Percentiles rank a stretch among this genome's conserved stretches.
These are phyloP conservation scores for Scenedesmus sp. DNA, from an alignment of 163 green algal genomes.

Conservation along the genomic window DNA sequence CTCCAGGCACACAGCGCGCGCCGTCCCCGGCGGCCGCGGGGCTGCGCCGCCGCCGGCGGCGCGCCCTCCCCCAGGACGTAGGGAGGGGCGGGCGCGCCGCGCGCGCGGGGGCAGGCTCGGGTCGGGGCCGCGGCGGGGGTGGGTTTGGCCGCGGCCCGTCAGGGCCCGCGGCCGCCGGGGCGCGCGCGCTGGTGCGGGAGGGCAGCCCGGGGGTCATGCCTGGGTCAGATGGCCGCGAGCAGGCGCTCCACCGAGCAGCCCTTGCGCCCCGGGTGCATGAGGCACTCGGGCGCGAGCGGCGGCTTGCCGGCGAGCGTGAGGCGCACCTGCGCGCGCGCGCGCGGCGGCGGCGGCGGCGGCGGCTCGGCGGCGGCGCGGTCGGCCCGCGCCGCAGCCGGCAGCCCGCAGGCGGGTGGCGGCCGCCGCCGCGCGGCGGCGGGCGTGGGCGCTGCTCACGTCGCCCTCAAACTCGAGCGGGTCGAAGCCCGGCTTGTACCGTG, in stretches of 20 bases:
- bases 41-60: too few species aligned
- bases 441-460: constrained; percentile 78
- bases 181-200: not conserved
- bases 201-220: too few species aligned
- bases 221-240: too few species aligned
- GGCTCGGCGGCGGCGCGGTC: too few species aligned
- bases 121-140: constrained; percentile 19
- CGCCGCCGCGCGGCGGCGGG: too few species aligned
- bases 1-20: too few species aligned
- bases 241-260: constrained; percentile 78
- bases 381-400: not conserved
- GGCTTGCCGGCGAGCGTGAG: constrained; percentile 68
- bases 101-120: not conserved
- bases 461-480: constrained; percentile 82
- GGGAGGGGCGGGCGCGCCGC: constrained; percentile 4
- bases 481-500: constrained; percentile 77
- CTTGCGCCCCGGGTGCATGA: constrained; percentile 75
- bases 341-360: too few species aligned
- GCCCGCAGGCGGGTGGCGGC: too few species aligned
- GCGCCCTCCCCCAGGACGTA: constrained; percentile 23
- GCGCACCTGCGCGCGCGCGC: constrained; percentile 49
- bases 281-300: constrained; percentile 70
- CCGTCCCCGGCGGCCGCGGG: too few species aligned
- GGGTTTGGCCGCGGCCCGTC: constrained; percentile 18
- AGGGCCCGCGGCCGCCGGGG: not conserved